Base-by-base conservation (phyloP, 1,284 basidiomycete species). In the Boletus chippewaensis region DNA sequence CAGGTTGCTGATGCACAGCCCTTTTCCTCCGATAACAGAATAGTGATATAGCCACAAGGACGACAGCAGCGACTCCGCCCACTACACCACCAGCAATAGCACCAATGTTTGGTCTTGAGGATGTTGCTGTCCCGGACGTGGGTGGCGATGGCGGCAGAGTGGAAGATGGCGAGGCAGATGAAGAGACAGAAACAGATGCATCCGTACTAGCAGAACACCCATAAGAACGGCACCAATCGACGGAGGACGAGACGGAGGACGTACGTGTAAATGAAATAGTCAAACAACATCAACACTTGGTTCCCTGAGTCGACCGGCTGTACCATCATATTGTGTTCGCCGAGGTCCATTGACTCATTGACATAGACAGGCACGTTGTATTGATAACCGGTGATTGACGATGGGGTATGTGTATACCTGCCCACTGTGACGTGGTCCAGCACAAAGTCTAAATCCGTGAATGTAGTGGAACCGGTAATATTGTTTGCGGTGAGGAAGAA, bases 401-500 rank as follows among this genome's bases (percentile, higher is more conserved):
- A 2, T 11, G 31, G 52, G 1, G 0, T 4, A 24, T 59, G 51
- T 3, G 5, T 18, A 13, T 40, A 52, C 1, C 16, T 36, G 29
- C 45, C 18, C 26, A 13, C 35, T 1, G 12, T 0, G 1, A 1
- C 10, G 5, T 16, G 24, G 32, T 61, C 60, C 22, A 61, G 22
- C 9, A 51, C 2, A 15, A 61, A 60, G 2, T 32, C 0, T 7
- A 61, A n/a, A 0, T 54, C 24, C 2, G 56, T 63, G 2, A n/a
- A 16, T 4, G 4, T 2, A 38, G 40, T 3, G 5, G 24, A 4
- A 4, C 1, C 0, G 1, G 22, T 0, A 2, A 53, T 13, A 5
- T 5, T 34, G 42, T 59, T 61, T 10, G 59, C 51, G 0, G 54
- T 7, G 31, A 59, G 52, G 38, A 63, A 60, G 42, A 61, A 60